Percentiles rank a stretch among this genome's conserved stretches.
phyloP scores from a whole-genome alignment of 768 basidiomycete genomes.

The Phaffia australis region DNA sequence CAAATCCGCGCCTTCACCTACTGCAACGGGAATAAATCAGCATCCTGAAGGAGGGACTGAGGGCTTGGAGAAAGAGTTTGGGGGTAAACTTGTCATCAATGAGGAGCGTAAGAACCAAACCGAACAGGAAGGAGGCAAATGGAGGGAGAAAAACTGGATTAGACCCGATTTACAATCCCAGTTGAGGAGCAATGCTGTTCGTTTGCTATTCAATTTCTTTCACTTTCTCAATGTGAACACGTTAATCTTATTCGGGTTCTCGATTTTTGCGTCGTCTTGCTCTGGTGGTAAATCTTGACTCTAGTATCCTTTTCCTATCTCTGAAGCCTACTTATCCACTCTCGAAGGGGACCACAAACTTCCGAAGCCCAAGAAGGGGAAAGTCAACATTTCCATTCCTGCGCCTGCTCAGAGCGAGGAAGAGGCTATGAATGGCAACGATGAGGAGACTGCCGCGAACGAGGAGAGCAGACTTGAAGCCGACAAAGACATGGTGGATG shows the following conservation, averaged over 20 bases:
- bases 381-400: neutral
- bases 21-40: slow-evolving; percentile 45
- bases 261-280: slow-evolving; percentile 11
- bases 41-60: slow-evolving; percentile 40
- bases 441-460: slow-evolving; percentile 25
- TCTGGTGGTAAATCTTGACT: slow-evolving; percentile 4
- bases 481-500: slow-evolving; percentile 48
- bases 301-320: slow-evolving; percentile 57
- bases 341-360: slow-evolving; percentile 33
- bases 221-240: neutral
- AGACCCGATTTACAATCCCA: slow-evolving; percentile 39
- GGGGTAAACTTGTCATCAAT: slow-evolving; percentile 35
- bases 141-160: slow-evolving; percentile 55
- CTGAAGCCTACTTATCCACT: slow-evolving; percentile 50
- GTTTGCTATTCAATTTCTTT: slow-evolving; percentile 12
- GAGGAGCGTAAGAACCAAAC: slow-evolving; percentile 41
- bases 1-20: slow-evolving; percentile 43
- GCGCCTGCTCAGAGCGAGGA: slow-evolving; percentile 24
- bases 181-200: slow-evolving; percentile 3
- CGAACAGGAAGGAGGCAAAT: slow-evolving; percentile 40
- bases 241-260: neutral
- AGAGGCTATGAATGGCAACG: slow-evolving; percentile 21
- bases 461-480: slow-evolving; percentile 37
- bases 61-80: slow-evolving; percentile 18
- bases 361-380: slow-evolving; percentile 6